Evolutionary conservation across 768 basidiomycete species (phyloP), one percentile per base, ranked within the genome.

Genomic region (Leccinum aurantiacum): DNA sequence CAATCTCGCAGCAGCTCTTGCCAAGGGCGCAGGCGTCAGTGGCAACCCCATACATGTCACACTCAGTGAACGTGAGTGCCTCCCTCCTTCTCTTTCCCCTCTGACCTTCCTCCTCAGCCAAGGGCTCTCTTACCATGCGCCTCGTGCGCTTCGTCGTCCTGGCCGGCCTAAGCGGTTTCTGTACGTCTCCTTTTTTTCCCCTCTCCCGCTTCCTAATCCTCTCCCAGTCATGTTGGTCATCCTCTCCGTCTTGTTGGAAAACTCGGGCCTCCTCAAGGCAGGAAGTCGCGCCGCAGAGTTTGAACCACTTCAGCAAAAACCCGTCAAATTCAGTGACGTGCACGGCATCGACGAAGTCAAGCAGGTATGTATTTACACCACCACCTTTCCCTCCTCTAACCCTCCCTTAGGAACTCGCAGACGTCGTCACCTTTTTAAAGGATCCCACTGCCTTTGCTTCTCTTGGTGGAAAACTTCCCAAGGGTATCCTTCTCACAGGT

Each of bases 301-400:
- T 68, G 89, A 95, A 66, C 90, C 93, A 7, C 76, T 83, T 3
- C 82, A 89, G 70, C 91, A 88, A 31, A 92, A 91, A 67, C 80
- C 85, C 1, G 89, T 95, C 74, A 95, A 84, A 67, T 98, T 99
- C 70, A 87, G 84, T 63, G 97, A 99, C 74, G 95, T 99, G 6
- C 95, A 98, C 64, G 97, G 97, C 31, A 90, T 96, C 27, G 97
- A 98, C 66, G 97, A 99, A 75, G 97, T 91, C 37, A 98, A 98
- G 75, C 86, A 90, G 70, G 95, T 89, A 54, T 46, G 81, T 73
- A n/a, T 60, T n/a, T 29, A 33, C 22, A 55, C 47, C 15, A 4
- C 10, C 3, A 9, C 22, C 11, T 10, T 25, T 0, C 19, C 22
- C 27, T 17, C 13, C 11, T 60, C 67, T 46, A 24, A 66, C 54